A percentile compares a stretch with the other conserved stretches of the same genome.
phyloP scores from a whole-genome alignment of 2,329 filamentous ascomycete species.

The Colletotrichum nymphaeae region DNA sequence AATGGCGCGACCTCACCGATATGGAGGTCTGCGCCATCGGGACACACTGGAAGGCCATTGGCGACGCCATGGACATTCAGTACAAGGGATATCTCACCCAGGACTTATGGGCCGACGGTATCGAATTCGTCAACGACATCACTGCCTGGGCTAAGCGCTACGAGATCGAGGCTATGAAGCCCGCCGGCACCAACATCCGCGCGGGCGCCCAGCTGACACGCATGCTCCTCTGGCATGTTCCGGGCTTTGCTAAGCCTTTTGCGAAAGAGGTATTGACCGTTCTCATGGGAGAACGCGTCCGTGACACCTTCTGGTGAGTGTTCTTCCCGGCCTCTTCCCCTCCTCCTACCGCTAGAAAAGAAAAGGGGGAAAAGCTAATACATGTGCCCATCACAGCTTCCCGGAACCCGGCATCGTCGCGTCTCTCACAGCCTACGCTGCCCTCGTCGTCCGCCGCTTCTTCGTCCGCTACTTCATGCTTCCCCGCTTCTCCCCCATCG shows the following conservation, averaged over 20 bases:
- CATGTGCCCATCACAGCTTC: slow-evolving; percentile 46
- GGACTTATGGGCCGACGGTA: slow-evolving; percentile 58
- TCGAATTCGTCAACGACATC: slow-evolving; percentile 64
- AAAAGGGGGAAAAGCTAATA: too few relatives aligned
- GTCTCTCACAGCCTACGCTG: slow-evolving; percentile 47
- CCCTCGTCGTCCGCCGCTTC: slow-evolving; percentile 65
- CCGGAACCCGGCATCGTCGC: slow-evolving; percentile 54
- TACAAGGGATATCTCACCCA: slow-evolving; percentile 53
- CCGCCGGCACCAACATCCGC: slow-evolving; percentile 58
- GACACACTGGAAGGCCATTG: slow-evolving; percentile 77
- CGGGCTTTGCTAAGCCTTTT: slow-evolving; percentile 56
- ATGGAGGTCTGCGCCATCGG: slow-evolving; percentile 76
- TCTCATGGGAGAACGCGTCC: slow-evolving; percentile 72
- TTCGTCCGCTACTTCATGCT: slow-evolving; percentile 68
- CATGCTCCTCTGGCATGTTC: slow-evolving; percentile 68
- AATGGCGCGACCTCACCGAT: slow-evolving; percentile 76
- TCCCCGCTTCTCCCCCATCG: slow-evolving; percentile 62
- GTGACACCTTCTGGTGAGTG: slow-evolving; percentile 72
- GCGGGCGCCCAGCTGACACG: slow-evolving; percentile 70
- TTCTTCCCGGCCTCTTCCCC: not conserved
- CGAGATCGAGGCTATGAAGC: slow-evolving; percentile 69
- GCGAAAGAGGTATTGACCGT: slow-evolving; percentile 64
- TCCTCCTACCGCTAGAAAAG: too few relatives aligned
- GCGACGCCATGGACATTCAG: slow-evolving; percentile 75
- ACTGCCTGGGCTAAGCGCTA: slow-evolving; percentile 64